These are phyloP conservation scores for Alopecurus myosuroides DNA, from an alignment of 176 grass and related monocot genomes.

Conservation along the genomic window DNA sequence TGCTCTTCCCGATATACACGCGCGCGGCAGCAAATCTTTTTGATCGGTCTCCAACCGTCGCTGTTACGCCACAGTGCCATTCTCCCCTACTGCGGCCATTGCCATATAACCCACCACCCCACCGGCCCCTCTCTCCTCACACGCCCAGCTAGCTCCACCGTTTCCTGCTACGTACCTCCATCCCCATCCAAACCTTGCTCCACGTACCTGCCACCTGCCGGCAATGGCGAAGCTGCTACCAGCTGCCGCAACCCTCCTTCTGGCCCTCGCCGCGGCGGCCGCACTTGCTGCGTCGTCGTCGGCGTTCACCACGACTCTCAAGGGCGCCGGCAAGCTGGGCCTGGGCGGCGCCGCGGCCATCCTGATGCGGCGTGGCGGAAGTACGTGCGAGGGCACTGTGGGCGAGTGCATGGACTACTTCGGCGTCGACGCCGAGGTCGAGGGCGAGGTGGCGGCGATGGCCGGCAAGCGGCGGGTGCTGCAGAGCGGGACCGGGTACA, in stretches of 20 bases:
- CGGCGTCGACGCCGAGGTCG: slow-evolving; percentile 22
- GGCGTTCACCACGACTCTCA: background rate
- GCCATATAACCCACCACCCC: slow-evolving; percentile 14
- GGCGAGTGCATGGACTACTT: slow-evolving; percentile 46
- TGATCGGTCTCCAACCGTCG: slow-evolving; percentile 2
- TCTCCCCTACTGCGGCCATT: slow-evolving; percentile 30
- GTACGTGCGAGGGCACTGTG: slow-evolving; percentile 39
- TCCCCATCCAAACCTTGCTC: background rate
- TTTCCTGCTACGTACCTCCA: background rate
- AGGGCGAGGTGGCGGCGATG: slow-evolving; percentile 13
- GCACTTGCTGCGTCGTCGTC: background rate
- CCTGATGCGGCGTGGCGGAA: slow-evolving; percentile 23
- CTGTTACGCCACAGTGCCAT: slow-evolving; percentile 16
- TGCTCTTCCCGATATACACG: background rate
- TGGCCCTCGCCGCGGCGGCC: background rate
- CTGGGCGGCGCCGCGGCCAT: background rate
- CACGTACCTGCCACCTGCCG: background rate
- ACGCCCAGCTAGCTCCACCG: background rate
- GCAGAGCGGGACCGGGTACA: slow-evolving; percentile 54
- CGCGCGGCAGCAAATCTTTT: background rate
- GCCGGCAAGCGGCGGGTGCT: slow-evolving; percentile 42
- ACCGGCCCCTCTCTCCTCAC: background rate
- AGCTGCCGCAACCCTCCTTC: background rate
- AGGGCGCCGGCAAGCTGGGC: background rate
- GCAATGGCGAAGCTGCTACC: background rate